Conservation (phyloP, 2,329 filamentous ascomycete genomes). For the Mycosphaerella arachidis region DNA sequence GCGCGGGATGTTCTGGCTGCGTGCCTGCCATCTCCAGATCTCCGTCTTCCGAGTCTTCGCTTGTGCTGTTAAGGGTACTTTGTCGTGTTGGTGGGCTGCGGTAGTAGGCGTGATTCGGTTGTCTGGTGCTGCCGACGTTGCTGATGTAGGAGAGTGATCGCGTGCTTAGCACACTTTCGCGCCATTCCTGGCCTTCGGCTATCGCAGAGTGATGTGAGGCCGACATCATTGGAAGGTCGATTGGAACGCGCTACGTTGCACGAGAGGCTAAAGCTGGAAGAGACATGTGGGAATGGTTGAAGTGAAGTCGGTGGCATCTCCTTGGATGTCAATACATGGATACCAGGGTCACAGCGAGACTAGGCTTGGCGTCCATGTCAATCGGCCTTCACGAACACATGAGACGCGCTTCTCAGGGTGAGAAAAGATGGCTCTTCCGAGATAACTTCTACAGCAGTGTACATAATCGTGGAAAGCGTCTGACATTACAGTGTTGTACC, state of each 20-base stretch:
- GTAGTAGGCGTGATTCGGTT: slow-evolving; percentile 14
- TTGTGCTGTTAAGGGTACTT: slow-evolving; percentile 21
- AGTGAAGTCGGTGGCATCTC: neutral
- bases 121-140: slow-evolving; percentile 21
- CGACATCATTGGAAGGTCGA: neutral
- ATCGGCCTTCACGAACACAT: too few species aligned
- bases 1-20: slow-evolving; percentile 1
- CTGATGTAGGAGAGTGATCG: slow-evolving; percentile 33
- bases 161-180: slow-evolving; percentile 33
- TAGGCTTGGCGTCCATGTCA: too few species aligned
- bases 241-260: neutral
- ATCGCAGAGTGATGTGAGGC: neutral
- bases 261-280: too few species aligned
- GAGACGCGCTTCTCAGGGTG: too few species aligned
- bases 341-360: too few species aligned
- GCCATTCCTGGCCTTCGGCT: slow-evolving; percentile 16
- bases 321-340: too few species aligned
- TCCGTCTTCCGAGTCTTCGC: slow-evolving; percentile 25
- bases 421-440: too few species aligned
- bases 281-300: neutral
- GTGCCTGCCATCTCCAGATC: slow-evolving; percentile 24
- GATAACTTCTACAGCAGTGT: neutral
- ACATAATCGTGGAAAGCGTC: neutral
- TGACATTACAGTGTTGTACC: neutral
- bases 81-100: slow-evolving; percentile 14